A percentile compares a stretch with the other conserved stretches of the same genome.
Evolutionary conservation across 805 yeast genomes (phyloP).

Genomic region (Zygosaccharomyces siamensis): DNA sequence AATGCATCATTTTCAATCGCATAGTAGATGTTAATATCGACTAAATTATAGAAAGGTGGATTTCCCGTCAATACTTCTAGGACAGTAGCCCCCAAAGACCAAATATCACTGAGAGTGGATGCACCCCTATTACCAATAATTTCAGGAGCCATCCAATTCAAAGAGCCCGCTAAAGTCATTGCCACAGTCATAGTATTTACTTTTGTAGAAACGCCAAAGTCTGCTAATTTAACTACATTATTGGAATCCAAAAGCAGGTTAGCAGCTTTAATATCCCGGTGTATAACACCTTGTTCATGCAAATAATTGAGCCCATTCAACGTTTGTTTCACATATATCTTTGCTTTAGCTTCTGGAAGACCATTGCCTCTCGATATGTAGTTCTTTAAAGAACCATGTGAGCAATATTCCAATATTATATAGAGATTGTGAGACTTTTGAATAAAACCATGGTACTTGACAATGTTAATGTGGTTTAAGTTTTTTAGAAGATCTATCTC

Average conservation of each 20-base stretch:
- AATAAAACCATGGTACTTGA: slow-evolving; percentile 87
- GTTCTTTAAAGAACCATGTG: slow-evolving; percentile 59
- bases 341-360: slow-evolving; percentile 58
- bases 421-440: slow-evolving; percentile 61
- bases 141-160: slow-evolving; percentile 99
- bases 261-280: slow-evolving; percentile 92
- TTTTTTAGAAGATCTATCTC: slow-evolving; percentile 76
- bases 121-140: slow-evolving; percentile 80
- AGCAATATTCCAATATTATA: slow-evolving; percentile 71
- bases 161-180: slow-evolving; percentile 73
- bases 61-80: slow-evolving; percentile 79
- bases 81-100: slow-evolving; percentile 95
- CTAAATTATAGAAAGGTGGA: slow-evolving; percentile 75
- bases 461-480: slow-evolving; percentile 83
- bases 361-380: slow-evolving; percentile 26
- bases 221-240: slow-evolving; percentile 85
- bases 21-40: slow-evolving; percentile 35
- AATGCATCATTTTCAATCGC: slow-evolving; percentile 40
- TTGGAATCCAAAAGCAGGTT: slow-evolving; percentile 66
- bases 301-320: slow-evolving; percentile 65
- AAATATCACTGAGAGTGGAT: slow-evolving; percentile 81
- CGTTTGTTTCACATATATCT: slow-evolving; percentile 63
- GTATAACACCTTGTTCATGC: slow-evolving; percentile 77
- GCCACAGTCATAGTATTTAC: slow-evolving; percentile 53
- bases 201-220: slow-evolving; percentile 92